Evolutionary conservation across 768 basidiomycete species (phyloP).

Genomic region (Lentinula sp.): DNA sequence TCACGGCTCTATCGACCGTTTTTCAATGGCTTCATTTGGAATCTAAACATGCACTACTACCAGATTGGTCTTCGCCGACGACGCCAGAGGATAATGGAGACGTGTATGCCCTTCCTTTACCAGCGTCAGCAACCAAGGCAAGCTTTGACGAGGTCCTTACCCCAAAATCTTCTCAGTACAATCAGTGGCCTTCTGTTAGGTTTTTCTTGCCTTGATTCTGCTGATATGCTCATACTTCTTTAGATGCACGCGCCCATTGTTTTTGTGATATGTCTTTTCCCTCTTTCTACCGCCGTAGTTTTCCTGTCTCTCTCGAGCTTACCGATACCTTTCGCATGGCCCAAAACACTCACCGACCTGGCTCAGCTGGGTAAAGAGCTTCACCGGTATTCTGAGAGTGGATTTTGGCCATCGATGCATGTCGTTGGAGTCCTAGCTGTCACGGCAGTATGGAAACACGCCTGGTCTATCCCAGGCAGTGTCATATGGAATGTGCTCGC

Average conservation of each 20-base stretch:
- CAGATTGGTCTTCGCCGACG: slow-evolving; percentile 38
- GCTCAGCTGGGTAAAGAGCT: slow-evolving; percentile 73
- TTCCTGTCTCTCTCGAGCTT: slow-evolving; percentile 44
- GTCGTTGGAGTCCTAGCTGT: slow-evolving; percentile 79
- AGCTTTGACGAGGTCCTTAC: slow-evolving; percentile 38
- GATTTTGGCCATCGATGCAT: slow-evolving; percentile 58
- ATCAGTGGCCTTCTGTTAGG: slow-evolving; percentile 13
- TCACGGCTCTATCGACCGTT: slow-evolving; percentile 42
- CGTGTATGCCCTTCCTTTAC: slow-evolving; percentile 49
- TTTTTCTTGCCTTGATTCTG: slow-evolving; percentile 22
- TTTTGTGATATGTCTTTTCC: slow-evolving; percentile 63
- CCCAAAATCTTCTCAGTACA: slow-evolving; percentile 28
- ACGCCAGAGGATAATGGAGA: slow-evolving; percentile 33
- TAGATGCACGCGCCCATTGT: slow-evolving; percentile 42
- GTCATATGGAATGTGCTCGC: slow-evolving; percentile 71
- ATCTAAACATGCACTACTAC: slow-evolving; percentile 29
- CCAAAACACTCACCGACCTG: slow-evolving; percentile 72
- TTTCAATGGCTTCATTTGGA: slow-evolving; percentile 47
- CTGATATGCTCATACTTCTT: slow-evolving; percentile 15
- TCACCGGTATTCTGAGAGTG: slow-evolving; percentile 74
- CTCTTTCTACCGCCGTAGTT: slow-evolving; percentile 55
- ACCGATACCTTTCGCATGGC: slow-evolving; percentile 77
- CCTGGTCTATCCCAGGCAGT: slow-evolving; percentile 94
- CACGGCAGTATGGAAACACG: slow-evolving; percentile 91
- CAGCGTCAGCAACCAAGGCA: slow-evolving; percentile 40